A percentile compares a stretch with the other conserved stretches of the same genome.
phyloP scores from a whole-genome alignment of 1,139 yeast genomes.

The Trichomonascaceae sp. region DNA sequence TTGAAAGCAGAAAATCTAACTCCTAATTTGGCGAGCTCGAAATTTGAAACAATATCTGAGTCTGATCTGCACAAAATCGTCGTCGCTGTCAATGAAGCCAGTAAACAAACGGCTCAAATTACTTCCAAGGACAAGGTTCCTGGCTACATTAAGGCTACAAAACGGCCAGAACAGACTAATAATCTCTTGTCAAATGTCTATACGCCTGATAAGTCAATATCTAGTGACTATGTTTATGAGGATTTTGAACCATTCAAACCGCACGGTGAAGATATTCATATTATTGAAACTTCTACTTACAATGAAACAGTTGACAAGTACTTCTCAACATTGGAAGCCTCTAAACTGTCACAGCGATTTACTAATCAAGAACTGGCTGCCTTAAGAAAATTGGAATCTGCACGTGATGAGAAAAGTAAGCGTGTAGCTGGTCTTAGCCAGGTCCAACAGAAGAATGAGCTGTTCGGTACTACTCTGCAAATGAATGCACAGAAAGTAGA shows the following conservation, averaged over 20 bases:
- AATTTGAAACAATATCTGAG: conserved; percentile 23
- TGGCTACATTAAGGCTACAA: conserved; percentile 66
- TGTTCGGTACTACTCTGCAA: conserved; percentile 70
- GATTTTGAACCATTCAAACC: conserved; percentile 87
- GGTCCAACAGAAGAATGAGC: conserved; percentile 58
- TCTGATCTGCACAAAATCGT: conserved; percentile 31
- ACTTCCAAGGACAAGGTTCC: conserved; percentile 31
- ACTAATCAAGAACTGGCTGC: conserved; percentile 77
- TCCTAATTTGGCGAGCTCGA: conserved; percentile 27
- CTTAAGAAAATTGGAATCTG: conserved; percentile 63
- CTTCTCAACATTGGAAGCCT: conserved; percentile 79
- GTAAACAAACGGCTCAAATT: conserved; percentile 32
- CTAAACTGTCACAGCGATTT: conserved; percentile 63
- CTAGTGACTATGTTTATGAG: conserved; percentile 53
- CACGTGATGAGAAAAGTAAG: conserved; percentile 63
- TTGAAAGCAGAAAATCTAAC: conserved; percentile 44
- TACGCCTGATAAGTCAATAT: conserved; percentile 23
- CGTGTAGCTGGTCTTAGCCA: conserved; percentile 63
- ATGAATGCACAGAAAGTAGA: conserved; percentile 66
- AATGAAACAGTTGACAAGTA: conserved; percentile 76
- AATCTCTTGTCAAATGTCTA: conserved; percentile 23
- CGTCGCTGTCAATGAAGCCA: conserved; percentile 46
- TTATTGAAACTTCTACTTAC: conserved; percentile 44
- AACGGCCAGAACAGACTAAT: conserved; percentile 33
- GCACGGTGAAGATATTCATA: conserved; percentile 16